Evolutionary conservation across 2,329 filamentous ascomycete species (phyloP).

Genomic region (Scorias spongiosa): DNA sequence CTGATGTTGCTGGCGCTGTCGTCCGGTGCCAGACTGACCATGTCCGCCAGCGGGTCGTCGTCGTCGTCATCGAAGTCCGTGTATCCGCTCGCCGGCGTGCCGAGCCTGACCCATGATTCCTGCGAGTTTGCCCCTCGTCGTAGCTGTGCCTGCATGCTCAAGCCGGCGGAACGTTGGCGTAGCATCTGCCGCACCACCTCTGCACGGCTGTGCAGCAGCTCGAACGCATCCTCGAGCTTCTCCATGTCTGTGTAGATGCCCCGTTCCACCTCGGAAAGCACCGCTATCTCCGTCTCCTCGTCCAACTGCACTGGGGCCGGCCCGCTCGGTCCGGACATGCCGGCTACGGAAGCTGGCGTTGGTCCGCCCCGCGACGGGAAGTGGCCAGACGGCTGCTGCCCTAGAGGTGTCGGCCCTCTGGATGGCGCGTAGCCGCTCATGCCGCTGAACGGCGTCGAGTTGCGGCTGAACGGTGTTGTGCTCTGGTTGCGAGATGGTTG

Average conservation of each 20-base stretch:
- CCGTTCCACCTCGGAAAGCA: slow-evolving; percentile 77
- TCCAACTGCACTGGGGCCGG: slow-evolving; percentile 65
- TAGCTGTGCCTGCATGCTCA: slow-evolving; percentile 50
- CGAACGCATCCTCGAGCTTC: slow-evolving; percentile 82
- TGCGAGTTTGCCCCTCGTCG: slow-evolving; percentile 36
- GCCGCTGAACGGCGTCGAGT: slow-evolving; percentile 42
- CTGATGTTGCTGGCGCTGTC: slow-evolving; percentile 71
- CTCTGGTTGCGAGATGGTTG: slow-evolving; percentile 25
- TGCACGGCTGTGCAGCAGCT: slow-evolving; percentile 72
- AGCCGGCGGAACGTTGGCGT: slow-evolving; percentile 65
- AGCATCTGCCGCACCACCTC: slow-evolving; percentile 65
- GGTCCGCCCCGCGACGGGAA: slow-evolving; percentile 18
- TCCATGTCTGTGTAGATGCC: slow-evolving; percentile 95
- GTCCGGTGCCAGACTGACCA: slow-evolving; percentile 50
- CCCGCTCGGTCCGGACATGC: slow-evolving; percentile 14
- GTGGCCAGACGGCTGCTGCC: slow-evolving; percentile 8
- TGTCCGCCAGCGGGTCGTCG: slow-evolving; percentile 21
- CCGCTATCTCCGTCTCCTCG: slow-evolving; percentile 84
- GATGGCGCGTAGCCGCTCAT: slow-evolving; percentile 37
- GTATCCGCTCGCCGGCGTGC: slow-evolving; percentile 25
- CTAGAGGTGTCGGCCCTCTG: slow-evolving; percentile 34
- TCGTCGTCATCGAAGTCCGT: slow-evolving; percentile 19
- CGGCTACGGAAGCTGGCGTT: slow-evolving; percentile 8
- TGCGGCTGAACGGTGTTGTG: slow-evolving; percentile 25
- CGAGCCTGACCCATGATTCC: slow-evolving; percentile 26